Percentiles rank a stretch among this genome's conserved stretches.
These are phyloP conservation scores for Ceratocystis colombiana DNA, from an alignment of 2,329 filamentous ascomycete species.

Conservation along the genomic window DNA sequence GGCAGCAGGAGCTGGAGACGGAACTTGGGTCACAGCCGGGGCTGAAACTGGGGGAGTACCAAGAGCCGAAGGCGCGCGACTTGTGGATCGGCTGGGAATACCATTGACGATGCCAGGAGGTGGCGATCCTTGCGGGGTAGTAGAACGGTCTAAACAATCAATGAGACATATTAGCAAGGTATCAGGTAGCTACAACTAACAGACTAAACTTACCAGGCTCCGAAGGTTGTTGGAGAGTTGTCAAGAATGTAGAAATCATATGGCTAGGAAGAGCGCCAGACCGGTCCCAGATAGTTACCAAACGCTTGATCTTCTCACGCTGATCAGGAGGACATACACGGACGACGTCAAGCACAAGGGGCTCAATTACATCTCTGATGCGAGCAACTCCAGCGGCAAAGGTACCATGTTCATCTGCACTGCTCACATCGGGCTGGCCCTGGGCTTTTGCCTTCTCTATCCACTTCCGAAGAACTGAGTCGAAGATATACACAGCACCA, in stretches of 20 bases:
- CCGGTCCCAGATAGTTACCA: constrained; percentile 97
- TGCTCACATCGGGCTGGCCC: constrained; percentile 69
- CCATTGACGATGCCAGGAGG: constrained; percentile 39
- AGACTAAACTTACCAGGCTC: constrained; percentile 52
- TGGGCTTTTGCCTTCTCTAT: constrained; percentile 85
- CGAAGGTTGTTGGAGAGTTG: constrained; percentile 57
- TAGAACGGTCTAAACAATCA: constrained; percentile 48
- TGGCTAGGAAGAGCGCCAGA: constrained; percentile 76
- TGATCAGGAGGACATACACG: constrained; percentile 81
- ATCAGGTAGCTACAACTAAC: background rate
- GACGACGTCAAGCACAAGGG: constrained; percentile 91
- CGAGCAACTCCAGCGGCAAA: constrained; percentile 91
- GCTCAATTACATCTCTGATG: constrained; percentile 89
- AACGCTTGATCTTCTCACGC: constrained; percentile 89
- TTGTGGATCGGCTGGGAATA: constrained; percentile 29
- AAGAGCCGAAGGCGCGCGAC: constrained; percentile 28
- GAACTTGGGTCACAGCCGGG: constrained; percentile 34
- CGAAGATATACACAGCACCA: constrained; percentile 98
- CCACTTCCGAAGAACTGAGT: constrained; percentile 98
- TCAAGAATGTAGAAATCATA: constrained; percentile 73
- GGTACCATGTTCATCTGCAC: constrained; percentile 71
- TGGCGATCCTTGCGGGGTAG: constrained; percentile 58
- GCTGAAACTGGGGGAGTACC: constrained; percentile 33
- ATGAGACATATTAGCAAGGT: constrained; percentile 15
- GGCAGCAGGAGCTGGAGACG: constrained; percentile 29